A percentile compares a stretch with the other conserved stretches of the same genome.
phyloP scores from a whole-genome alignment of 2,329 filamentous ascomycete genomes.

The Xylaria hypoxylon region DNA sequence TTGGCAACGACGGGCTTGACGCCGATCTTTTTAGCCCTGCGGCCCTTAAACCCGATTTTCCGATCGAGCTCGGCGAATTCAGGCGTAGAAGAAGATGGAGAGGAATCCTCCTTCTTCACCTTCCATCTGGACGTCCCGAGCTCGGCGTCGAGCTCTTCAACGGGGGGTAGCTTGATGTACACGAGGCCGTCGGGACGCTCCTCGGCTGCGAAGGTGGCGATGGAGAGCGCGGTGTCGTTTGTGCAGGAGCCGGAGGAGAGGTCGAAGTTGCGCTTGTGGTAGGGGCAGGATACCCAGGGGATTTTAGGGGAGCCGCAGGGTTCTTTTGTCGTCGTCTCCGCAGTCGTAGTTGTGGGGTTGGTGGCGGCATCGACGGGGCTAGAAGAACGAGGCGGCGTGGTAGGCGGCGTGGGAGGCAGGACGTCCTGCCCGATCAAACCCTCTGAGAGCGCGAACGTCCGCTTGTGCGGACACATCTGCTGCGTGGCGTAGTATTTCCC shows the following conservation, averaged over 20 bases:
- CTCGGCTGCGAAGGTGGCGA: slow-evolving; percentile 84
- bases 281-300: slow-evolving; percentile 88
- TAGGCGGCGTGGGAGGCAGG: slow-evolving; percentile 46
- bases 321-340: slow-evolving; percentile 28
- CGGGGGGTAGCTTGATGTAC: slow-evolving; percentile 82
- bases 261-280: slow-evolving; percentile 91
- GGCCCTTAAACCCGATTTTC: slow-evolving; percentile 59
- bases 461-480: slow-evolving; percentile 95
- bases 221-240: slow-evolving; percentile 79
- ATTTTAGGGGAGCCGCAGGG: slow-evolving; percentile 36
- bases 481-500: slow-evolving; percentile 87
- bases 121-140: slow-evolving; percentile 84
- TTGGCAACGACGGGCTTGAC: slow-evolving; percentile 49
- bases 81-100: slow-evolving; percentile 36
- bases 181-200: slow-evolving; percentile 79
- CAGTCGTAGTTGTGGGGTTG: slow-evolving; percentile 24
- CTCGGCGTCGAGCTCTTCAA: slow-evolving; percentile 82
- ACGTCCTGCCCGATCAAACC: slow-evolving; percentile 80
- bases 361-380: slow-evolving; percentile 50
- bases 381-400: slow-evolving; percentile 49
- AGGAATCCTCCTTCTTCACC: slow-evolving; percentile 76
- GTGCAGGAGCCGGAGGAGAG: slow-evolving; percentile 78
- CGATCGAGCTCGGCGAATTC: slow-evolving; percentile 59
- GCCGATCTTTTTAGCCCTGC: slow-evolving; percentile 57
- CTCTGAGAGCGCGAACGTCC: slow-evolving; percentile 88